Base-by-base conservation (phyloP, 2,329 filamentous ascomycete genomes). In the Colletotrichum filicis region DNA sequence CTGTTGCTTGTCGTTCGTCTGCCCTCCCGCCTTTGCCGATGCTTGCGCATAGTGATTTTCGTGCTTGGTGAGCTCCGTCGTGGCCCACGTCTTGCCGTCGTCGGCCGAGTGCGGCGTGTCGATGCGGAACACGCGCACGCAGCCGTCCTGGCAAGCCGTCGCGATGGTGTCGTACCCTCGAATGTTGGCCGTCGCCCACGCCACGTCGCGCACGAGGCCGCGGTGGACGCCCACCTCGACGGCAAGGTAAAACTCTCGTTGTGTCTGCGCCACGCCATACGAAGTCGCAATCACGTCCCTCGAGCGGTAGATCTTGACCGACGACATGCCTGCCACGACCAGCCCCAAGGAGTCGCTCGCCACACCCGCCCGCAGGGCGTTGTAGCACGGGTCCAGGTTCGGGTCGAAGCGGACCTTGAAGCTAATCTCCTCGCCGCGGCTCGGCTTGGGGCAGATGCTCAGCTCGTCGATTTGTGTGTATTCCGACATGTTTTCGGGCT, bases 181-280 rank as follows among this genome's bases (percentile, higher is more conserved):
- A 78, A 97, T 95, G 76, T 95, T 97, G 14, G 95, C 96, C 60
- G 95, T 93, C 1, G 96, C 95, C 97, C 97, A 99, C 2, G 94
- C 92, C 1, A 98, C 90, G 80, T 98, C 95, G 60, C 96, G 89
- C 7, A 98, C 93, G 52, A 98, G 87, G 1, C 92, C 92, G 8
- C 90, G 88, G 77, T 98, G 94, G 1, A 92, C 91, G 35, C 87
- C 86, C 19, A 98, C 85, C 79, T 95, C 93, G 24, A 92, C 92
- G 0, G 95, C 95, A 8, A 94, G 90, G 80, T 97, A 98, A 79
- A 98, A 97, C 72, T 94, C 93, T 74, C 94, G 93, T 85, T 80
- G 90, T 84, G 84, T 91, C 85, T 82, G 85, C 19, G 83, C 82
- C 52, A 86, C 86, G 68, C 85, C 91, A 74, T 87, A 87, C 63